phyloP scores from a whole-genome alignment of 371 early-diverging fungal species.

The Polyrhizophydium stewartii region DNA sequence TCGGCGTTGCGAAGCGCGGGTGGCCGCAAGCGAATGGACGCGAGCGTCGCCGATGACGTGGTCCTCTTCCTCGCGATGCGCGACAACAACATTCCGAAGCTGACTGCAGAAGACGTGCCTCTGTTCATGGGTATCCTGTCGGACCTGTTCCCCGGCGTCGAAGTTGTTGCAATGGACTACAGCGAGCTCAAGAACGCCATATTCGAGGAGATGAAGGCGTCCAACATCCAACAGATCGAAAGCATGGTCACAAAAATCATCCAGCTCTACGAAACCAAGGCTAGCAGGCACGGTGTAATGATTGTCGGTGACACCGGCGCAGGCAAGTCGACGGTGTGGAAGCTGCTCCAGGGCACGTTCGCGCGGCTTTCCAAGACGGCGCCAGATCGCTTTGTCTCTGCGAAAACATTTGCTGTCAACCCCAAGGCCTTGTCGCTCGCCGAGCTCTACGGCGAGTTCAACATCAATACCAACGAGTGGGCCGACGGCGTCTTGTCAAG shows the following conservation, averaged over 20 bases:
- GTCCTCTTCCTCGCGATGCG: constrained; percentile 41
- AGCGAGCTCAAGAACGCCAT: constrained; percentile 34
- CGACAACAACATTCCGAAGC: constrained; percentile 52
- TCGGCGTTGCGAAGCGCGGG: constrained; percentile 45
- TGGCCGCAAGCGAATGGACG: constrained; percentile 32
- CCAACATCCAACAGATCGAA: constrained; percentile 35
- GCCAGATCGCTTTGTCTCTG: constrained; percentile 32
- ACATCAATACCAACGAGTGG: constrained; percentile 55
- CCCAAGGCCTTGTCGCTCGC: constrained; percentile 53
- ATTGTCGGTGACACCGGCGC: constrained; percentile 49
- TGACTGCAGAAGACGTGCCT: constrained; percentile 48
- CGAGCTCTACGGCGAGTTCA: constrained; percentile 52
- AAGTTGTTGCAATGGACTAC: constrained; percentile 34
- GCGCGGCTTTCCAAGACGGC: constrained; percentile 28
- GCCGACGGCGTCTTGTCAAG: constrained; percentile 53
- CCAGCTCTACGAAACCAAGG: constrained; percentile 52
- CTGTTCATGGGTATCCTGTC: constrained; percentile 47
- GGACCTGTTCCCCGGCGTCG: constrained; percentile 55
- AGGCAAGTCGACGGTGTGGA: constrained; percentile 51
- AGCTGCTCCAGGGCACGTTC: constrained; percentile 36
- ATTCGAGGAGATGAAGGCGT: constrained; percentile 37
- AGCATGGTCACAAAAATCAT: constrained; percentile 36
- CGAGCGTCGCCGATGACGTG: constrained; percentile 38
- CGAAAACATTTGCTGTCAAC: constrained; percentile 39
- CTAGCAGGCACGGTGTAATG: constrained; percentile 47